Evolutionary conservation across 768 basidiomycete species (phyloP).

Genomic region (Stropharia rugosoannulata): DNA sequence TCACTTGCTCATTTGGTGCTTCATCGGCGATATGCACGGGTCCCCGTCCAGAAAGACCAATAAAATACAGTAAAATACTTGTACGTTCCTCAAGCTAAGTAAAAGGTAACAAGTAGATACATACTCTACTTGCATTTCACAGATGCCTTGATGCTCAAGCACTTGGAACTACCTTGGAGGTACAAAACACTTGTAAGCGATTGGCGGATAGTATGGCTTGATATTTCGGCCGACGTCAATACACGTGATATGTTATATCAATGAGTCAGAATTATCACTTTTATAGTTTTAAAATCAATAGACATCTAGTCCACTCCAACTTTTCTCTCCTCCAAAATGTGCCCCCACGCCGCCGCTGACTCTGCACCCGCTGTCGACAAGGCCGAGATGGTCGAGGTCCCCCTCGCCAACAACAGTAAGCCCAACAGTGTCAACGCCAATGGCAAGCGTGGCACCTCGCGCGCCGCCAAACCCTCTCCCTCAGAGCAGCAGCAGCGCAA

Average conservation of each 20-base stretch:
- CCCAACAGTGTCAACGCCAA: constrained; percentile 30
- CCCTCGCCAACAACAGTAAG: constrained; percentile 44
- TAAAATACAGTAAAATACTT: too few species aligned
- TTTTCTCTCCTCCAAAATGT: constrained; percentile 44
- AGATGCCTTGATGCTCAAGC: too few species aligned
- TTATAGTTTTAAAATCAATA: constrained; percentile 11
- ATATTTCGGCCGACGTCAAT: constrained; percentile 3
- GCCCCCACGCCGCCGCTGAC: constrained; percentile 58
- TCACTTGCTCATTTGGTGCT: too few species aligned
- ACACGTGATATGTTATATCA: constrained; percentile 1
- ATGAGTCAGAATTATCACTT: constrained; percentile 6
- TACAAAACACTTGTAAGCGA: neutral
- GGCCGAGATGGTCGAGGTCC: constrained; percentile 73
- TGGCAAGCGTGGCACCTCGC: constrained; percentile 45
- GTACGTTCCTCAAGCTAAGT: too few species aligned
- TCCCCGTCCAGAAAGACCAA: too few species aligned
- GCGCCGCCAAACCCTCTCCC: constrained; percentile 29
- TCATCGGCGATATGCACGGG: too few species aligned
- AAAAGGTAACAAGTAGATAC: too few species aligned
- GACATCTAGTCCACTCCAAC: neutral
- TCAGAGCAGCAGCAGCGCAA: constrained; percentile 54
- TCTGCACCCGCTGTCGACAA: constrained; percentile 37
- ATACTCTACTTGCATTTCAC: too few species aligned
- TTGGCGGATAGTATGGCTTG: neutral
- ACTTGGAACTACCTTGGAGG: too few species aligned